Base-by-base conservation (phyloP, 495 filamentous ascomycete genomes). In the Annulohypoxylon moriforme region DNA sequence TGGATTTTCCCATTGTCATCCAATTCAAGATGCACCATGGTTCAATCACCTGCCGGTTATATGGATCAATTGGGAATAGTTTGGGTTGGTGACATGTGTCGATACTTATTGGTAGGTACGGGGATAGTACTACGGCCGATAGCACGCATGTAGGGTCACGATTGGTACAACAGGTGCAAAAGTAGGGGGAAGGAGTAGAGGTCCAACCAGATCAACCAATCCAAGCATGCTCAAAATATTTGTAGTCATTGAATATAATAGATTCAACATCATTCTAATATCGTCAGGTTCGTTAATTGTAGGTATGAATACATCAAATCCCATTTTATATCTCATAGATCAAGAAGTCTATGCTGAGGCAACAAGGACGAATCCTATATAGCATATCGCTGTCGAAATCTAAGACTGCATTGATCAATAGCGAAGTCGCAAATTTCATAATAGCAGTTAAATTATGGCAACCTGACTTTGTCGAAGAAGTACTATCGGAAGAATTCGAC, bases 41-140 rank as follows among this genome's bases (percentile, higher is more conserved):
- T 57, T 57, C 53, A 57, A 31, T 20, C 5, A 4, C 16, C 14
- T 57, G 33, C 25, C n/a, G 33, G 31, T 57, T 36, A 38, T 57
- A 18, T 24, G 25, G 25, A 53, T 31, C 24, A 16, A 53, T 25
- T 16, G n/a, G 25, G n/a, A 53, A 53, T 4, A 24, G n/a, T 38
- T 20, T 24, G 53, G 42, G 25, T 42, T 24, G 29, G 62, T 42
- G 36, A 36, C 34, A 33, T 68, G 20, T 55, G 34, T 56, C 52
- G 18, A 25, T 11, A 44, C 50, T 53, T 38, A 20, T 24, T 53
- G 9, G 47, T 25, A 29, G 46, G 22, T 42, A 65, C 68, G 68
- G 68, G 11, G 52, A 46, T 70, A 70, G 60, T 70, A 70, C 60
- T 65, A 65, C 49, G 40, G 31, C 61, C 68, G 68, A 65, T 20